Evolutionary conservation across 768 basidiomycete species (phyloP).

Genomic region (Russula foetens): DNA sequence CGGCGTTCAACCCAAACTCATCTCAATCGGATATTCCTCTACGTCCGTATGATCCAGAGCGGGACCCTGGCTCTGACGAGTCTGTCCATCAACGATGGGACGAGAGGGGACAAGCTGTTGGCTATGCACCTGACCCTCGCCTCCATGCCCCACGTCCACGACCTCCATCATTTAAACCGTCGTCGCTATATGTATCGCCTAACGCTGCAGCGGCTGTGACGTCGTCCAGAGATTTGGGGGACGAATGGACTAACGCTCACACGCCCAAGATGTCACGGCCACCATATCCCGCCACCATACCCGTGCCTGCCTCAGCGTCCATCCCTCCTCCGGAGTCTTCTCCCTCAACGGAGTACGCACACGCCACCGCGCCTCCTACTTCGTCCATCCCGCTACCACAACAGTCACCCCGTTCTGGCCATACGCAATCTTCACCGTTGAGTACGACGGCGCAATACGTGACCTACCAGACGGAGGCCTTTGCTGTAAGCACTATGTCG

Average conservation of each 20-base stretch:
- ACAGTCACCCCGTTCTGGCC: not conserved
- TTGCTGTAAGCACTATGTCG: not conserved
- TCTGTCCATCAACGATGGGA: conserved; percentile 45
- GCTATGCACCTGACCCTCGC: conserved; percentile 37
- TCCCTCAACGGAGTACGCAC: not conserved
- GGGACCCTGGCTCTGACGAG: conserved; percentile 9
- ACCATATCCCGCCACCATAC: not conserved
- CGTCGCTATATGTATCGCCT: conserved; percentile 1
- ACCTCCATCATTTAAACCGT: conserved; percentile 3
- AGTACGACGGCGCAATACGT: not conserved
- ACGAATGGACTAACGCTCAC: conserved; percentile 7
- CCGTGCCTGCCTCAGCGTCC: not conserved
- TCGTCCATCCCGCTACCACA: not conserved
- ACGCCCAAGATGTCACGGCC: not conserved
- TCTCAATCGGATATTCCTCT: conserved; percentile 40
- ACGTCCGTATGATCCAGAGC: conserved; percentile 25
- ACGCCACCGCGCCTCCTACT: not conserved
- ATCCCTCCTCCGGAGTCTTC: not conserved
- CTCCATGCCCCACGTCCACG: conserved; percentile 46
- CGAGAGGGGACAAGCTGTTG: conserved; percentile 39
- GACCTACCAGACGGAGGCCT: not conserved
- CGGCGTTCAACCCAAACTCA: conserved; percentile 25
- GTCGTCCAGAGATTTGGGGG: not conserved
- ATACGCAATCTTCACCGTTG: not conserved
- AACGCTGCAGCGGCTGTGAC: not conserved